Evolutionary conservation across 345 rosid species (phyloP).

Genomic region (Acer campestre): DNA sequence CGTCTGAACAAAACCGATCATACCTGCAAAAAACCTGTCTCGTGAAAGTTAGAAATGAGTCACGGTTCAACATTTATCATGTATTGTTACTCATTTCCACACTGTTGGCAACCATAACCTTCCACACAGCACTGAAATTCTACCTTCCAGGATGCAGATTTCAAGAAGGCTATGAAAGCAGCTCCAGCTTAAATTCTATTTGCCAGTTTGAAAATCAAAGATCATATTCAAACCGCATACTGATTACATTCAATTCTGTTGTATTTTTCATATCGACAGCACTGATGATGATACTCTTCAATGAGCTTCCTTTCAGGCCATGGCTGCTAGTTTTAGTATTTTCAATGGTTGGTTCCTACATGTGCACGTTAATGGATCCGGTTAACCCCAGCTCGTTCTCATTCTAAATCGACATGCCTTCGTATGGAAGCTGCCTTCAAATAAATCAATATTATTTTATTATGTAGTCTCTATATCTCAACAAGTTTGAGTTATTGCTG

Average conservation of each 20-base stretch:
- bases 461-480: too few species aligned
- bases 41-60: not conserved
- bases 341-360: not conserved
- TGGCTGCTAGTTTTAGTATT: not conserved
- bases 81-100: not conserved
- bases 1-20: not conserved
- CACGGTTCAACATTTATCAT: not conserved
- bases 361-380: not conserved
- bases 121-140: not conserved
- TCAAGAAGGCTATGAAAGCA: not conserved
- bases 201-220: not conserved
- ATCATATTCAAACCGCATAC: not conserved
- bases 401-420: not conserved
- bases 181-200: not conserved
- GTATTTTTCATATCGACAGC: conserved; percentile 11
- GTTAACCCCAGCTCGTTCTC: not conserved
- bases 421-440: not conserved
- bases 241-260: conserved; percentile 10
- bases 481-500: too few species aligned
- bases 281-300: not conserved
- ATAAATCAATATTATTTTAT: too few species aligned
- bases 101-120: not conserved
- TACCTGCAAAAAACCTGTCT: not conserved
- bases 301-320: not conserved
- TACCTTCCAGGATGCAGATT: not conserved